phyloP scores from a whole-genome alignment of 768 basidiomycete genomes.

The Russula dissimulans region DNA sequence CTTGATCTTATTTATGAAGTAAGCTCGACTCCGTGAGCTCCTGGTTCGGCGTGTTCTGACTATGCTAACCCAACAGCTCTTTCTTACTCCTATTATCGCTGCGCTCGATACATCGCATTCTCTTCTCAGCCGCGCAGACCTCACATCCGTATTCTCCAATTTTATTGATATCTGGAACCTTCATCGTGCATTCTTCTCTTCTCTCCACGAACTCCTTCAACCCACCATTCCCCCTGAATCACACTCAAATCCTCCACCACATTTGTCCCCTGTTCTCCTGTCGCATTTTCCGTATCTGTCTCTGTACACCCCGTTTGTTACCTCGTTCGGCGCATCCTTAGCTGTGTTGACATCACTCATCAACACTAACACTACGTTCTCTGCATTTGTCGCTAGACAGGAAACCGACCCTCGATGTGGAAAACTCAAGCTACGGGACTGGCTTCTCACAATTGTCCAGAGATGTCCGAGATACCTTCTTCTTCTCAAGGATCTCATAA shows the following conservation, averaged over 20 bases:
- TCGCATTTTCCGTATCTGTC: slow-evolving; percentile 86
- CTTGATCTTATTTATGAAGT: slow-evolving; percentile 78
- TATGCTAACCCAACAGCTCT: slow-evolving; percentile 44
- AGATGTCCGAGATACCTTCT: slow-evolving; percentile 82
- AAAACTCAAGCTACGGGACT: slow-evolving; percentile 70
- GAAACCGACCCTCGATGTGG: slow-evolving; percentile 65
- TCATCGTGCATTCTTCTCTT: slow-evolving; percentile 63
- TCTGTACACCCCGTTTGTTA: slow-evolving; percentile 77
- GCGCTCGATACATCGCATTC: slow-evolving; percentile 63
- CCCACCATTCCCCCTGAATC: slow-evolving; percentile 7
- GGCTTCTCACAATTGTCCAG: slow-evolving; percentile 81
- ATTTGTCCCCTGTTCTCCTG: slow-evolving; percentile 52
- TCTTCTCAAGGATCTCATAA: slow-evolving; percentile 70
- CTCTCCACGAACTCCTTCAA: slow-evolving; percentile 41
- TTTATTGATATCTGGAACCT: slow-evolving; percentile 90
- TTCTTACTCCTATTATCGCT: slow-evolving; percentile 68
- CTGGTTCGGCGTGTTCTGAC: not conserved
- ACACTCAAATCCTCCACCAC: slow-evolving; percentile 28
- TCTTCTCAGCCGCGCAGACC: slow-evolving; percentile 55
- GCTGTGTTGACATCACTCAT: slow-evolving; percentile 48
- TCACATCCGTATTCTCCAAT: slow-evolving; percentile 75
- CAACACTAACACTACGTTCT: slow-evolving; percentile 47
- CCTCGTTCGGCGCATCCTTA: slow-evolving; percentile 62
- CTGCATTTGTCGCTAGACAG: slow-evolving; percentile 50
- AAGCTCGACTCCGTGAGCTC: slow-evolving; percentile 22